Percentiles rank a stretch among this genome's conserved stretches.
phyloP scores from a whole-genome alignment of 2,329 filamentous ascomycete genomes.

The Aspergillus sp. region DNA sequence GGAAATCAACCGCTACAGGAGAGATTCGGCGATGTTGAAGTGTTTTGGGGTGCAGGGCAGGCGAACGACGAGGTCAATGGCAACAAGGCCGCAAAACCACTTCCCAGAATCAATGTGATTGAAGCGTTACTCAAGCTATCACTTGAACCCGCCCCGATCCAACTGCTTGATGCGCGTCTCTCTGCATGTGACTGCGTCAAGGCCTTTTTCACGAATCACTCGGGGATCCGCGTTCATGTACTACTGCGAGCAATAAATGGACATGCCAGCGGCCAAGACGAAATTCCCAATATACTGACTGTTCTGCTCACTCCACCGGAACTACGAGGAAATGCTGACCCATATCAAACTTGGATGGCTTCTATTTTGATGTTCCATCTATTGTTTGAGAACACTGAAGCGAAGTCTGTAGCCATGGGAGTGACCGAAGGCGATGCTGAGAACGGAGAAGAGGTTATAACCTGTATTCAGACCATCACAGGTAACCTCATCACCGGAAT shows the following conservation, averaged over 20 bases:
- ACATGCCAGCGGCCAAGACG: constrained; percentile 72
- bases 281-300: constrained; percentile 84
- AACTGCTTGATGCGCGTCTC: constrained; percentile 75
- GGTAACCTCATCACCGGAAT: constrained; percentile 82
- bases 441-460: constrained; percentile 90
- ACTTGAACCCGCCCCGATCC: constrained; percentile 64
- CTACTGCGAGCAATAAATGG: constrained; percentile 85
- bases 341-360: constrained; percentile 88
- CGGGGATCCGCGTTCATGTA: constrained; percentile 81
- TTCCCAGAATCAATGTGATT: constrained; percentile 77
- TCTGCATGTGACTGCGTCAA: constrained; percentile 89
- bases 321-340: constrained; percentile 66
- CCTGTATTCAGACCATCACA: constrained; percentile 83
- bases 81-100: constrained; percentile 45
- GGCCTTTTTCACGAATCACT: constrained; percentile 83
- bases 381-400: constrained; percentile 73
- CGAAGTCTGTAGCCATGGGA: constrained; percentile 75
- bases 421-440: constrained; percentile 87
- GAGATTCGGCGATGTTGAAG: constrained; percentile 81
- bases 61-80: constrained; percentile 34
- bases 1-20: constrained; percentile 80
- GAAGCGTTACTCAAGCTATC: constrained; percentile 85
- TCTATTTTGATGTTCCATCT: constrained; percentile 84
- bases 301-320: constrained; percentile 71
- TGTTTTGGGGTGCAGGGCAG: constrained; percentile 47